These are phyloP conservation scores for Solanum verrucosum DNA, from an alignment of 257 asterid species.

Conservation along the genomic window DNA sequence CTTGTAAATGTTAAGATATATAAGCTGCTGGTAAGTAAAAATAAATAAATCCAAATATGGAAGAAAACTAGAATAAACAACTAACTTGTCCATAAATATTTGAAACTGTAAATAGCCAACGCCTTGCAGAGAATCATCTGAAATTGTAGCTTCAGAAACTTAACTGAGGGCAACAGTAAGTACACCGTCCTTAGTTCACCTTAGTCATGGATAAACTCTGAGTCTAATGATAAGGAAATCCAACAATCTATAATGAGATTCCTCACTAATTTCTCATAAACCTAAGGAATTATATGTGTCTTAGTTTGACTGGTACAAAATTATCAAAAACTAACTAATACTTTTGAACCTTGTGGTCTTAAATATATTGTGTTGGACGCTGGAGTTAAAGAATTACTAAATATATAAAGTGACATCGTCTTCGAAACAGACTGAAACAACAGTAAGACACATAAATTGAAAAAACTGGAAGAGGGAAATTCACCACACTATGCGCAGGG, in stretches of 20 bases:
- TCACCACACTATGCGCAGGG: constrained; percentile 54
- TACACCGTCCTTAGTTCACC: constrained; percentile 21
- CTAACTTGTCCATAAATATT: constrained; percentile 74
- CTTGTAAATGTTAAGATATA: neutral
- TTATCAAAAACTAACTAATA: neutral
- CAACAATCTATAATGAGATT: constrained; percentile 58
- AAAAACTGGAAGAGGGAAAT: neutral
- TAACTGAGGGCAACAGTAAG: constrained; percentile 48
- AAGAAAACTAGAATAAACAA: constrained; percentile 2
- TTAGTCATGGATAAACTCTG: constrained; percentile 46
- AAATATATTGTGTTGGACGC: neutral
- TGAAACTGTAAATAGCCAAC: constrained; percentile 68
- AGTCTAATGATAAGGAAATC: constrained; percentile 62
- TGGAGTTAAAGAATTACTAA: neutral
- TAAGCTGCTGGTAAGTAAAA: neutral
- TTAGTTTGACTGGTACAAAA: neutral
- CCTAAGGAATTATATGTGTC: neutral
- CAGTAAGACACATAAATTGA: neutral
- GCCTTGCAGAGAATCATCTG: constrained; percentile 63
- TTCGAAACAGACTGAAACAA: neutral
- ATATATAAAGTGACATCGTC: neutral
- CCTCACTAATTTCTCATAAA: constrained; percentile 26
- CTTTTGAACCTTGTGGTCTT: neutral
- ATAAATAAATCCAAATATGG: neutral
- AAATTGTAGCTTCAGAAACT: constrained; percentile 60